Percentiles rank a stretch among this genome's conserved stretches.
Evolutionary conservation across 2,329 filamentous ascomycete species (phyloP).

Genomic region (Pseudodiploospora longispora): DNA sequence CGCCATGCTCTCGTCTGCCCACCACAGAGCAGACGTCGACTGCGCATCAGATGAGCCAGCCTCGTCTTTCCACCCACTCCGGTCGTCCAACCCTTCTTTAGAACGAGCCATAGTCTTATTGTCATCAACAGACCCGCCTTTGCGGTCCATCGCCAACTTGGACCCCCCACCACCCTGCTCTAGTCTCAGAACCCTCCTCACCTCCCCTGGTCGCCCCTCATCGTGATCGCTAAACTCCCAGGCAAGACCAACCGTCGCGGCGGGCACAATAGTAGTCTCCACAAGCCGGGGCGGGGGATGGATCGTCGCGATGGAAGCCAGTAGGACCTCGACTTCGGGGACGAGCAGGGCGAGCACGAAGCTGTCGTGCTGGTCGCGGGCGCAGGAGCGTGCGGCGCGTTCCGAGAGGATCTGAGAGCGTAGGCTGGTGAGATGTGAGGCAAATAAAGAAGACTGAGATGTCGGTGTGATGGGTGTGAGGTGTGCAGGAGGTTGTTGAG

Average conservation of each 20-base stretch:
- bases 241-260: slow-evolving; percentile 25
- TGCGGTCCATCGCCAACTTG: no score
- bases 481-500: slow-evolving; percentile 3
- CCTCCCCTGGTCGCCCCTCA: slow-evolving; percentile 20
- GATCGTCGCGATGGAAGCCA: slow-evolving; percentile 28
- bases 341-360: slow-evolving; percentile 30
- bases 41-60: not conserved
- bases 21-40: slow-evolving; percentile 30
- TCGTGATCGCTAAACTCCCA: slow-evolving; percentile 29
- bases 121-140: no score
- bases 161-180: slow-evolving; percentile 15
- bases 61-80: slow-evolving; percentile 34
- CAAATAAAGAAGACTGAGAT: slow-evolving; percentile 20
- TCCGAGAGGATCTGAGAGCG: slow-evolving; percentile 28
- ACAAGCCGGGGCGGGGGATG: slow-evolving; percentile 25
- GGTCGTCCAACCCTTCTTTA: slow-evolving; percentile 21
- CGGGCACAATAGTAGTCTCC: slow-evolving; percentile 39
- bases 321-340: slow-evolving; percentile 33
- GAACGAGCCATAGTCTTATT: no score
- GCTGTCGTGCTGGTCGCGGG: slow-evolving; percentile 30
- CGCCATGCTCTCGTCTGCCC: slow-evolving; percentile 38
- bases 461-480: not conserved
- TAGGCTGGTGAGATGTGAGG: slow-evolving; percentile 28
- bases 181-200: slow-evolving; percentile 19
- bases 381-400: slow-evolving; percentile 23